Conservation (phyloP, 1,284 basidiomycete genomes). For the Fomitopsis pinicola region DNA sequence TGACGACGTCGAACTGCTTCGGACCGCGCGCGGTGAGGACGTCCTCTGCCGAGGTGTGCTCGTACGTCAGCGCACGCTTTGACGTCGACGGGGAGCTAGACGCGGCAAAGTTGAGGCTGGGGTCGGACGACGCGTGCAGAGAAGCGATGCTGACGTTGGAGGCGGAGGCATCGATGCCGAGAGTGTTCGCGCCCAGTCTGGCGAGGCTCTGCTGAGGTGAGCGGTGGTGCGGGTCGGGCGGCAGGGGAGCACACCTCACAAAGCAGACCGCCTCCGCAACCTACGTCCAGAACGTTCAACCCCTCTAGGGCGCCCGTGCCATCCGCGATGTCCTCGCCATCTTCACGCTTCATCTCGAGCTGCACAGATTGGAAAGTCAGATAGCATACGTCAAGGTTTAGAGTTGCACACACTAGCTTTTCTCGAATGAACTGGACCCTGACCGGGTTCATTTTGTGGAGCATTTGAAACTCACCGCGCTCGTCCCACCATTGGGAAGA, state of each 20-base stretch:
- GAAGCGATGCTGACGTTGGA: slow-evolving; percentile 87
- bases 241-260: slow-evolving; percentile 65
- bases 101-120: slow-evolving; percentile 33
- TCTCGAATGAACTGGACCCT: slow-evolving; percentile 84
- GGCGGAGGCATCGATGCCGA: slow-evolving; percentile 88
- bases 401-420: slow-evolving; percentile 46
- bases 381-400: background rate
- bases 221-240: background rate
- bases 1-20: slow-evolving; percentile 85
- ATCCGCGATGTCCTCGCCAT: slow-evolving; percentile 31
- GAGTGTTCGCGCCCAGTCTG: slow-evolving; percentile 80
- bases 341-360: slow-evolving; percentile 42
- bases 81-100: slow-evolving; percentile 3
- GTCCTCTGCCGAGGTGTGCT: slow-evolving; percentile 78
- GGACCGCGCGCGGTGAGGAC: slow-evolving; percentile 47
- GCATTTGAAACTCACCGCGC: slow-evolving; percentile 82
- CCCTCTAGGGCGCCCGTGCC: slow-evolving; percentile 47
- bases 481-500: slow-evolving; percentile 98
- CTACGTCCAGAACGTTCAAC: slow-evolving; percentile 77
- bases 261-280: slow-evolving; percentile 93
- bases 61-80: slow-evolving; percentile 52
- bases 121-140: slow-evolving; percentile 80
- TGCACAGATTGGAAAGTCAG: slow-evolving; percentile 2
- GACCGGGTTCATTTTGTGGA: slow-evolving; percentile 96
- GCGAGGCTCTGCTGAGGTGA: slow-evolving; percentile 65